phyloP scores from a whole-genome alignment of 1,284 basidiomycete species.

The Rhizopogon parksii region DNA sequence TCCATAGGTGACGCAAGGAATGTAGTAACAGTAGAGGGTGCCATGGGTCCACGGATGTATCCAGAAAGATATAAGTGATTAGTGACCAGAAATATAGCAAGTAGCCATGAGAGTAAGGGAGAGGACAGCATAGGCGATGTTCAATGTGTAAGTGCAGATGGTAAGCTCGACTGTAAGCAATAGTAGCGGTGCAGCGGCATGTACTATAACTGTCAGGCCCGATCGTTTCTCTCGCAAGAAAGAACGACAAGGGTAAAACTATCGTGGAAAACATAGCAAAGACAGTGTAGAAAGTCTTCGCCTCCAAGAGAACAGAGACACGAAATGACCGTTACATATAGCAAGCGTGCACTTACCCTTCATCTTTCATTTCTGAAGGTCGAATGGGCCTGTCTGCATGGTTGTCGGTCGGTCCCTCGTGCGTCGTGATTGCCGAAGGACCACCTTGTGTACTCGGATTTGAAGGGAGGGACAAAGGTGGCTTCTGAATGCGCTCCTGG shows the following conservation, averaged over 20 bases:
- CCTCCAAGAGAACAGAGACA: slow-evolving; percentile 6
- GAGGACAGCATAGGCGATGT: slow-evolving; percentile 28
- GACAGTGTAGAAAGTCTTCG: slow-evolving; percentile 8
- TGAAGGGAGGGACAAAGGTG: slow-evolving; percentile 12
- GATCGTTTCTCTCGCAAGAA: slow-evolving; percentile 15
- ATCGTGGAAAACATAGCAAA: slow-evolving; percentile 15
- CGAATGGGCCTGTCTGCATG: slow-evolving; percentile 36
- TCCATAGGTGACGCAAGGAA: slow-evolving; percentile 24
- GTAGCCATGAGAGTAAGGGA: slow-evolving; percentile 32
- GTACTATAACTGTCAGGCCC: slow-evolving; percentile 16
- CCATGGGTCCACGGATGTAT: slow-evolving; percentile 28
- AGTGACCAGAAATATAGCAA: slow-evolving; percentile 28
- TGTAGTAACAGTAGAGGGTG: slow-evolving; percentile 27
- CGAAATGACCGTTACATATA: slow-evolving; percentile 8
- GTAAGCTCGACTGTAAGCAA: slow-evolving; percentile 25
- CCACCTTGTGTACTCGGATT: slow-evolving; percentile 11
- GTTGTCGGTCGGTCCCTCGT: slow-evolving; percentile 25
- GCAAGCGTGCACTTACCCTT: slow-evolving; percentile 67
- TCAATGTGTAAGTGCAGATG: slow-evolving; percentile 19
- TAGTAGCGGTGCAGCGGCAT: slow-evolving; percentile 16
- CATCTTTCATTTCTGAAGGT: slow-evolving; percentile 87
- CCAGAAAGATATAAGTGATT: slow-evolving; percentile 32
- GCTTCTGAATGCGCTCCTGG: slow-evolving; percentile 54
- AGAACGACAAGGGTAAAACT: slow-evolving; percentile 16
- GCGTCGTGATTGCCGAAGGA: slow-evolving; percentile 29